These are phyloP conservation scores for Asparagopsis taxiformis DNA, from an alignment of 31 red algal species.

Conservation along the genomic window DNA sequence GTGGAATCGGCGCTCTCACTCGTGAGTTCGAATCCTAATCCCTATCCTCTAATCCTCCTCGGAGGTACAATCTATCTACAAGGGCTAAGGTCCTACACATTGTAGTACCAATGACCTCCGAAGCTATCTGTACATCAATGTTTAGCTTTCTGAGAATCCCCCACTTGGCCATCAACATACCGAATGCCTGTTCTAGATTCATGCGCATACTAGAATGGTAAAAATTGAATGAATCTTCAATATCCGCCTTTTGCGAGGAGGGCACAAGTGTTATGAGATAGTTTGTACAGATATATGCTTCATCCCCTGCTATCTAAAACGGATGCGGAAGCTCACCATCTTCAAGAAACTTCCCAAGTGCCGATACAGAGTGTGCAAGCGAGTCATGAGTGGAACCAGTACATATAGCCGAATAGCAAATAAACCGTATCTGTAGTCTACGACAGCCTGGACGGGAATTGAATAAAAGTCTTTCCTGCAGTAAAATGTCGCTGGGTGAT, in stretches of 20 bases:
- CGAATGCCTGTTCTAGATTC: constrained; percentile 4
- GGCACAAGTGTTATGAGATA: background rate
- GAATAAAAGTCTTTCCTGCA: constrained; percentile 10
- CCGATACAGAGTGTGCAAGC: background rate
- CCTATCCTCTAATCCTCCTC: too few species aligned
- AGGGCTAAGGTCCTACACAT: too few species aligned
- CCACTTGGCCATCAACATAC: background rate
- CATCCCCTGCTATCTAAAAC: constrained; percentile 10
- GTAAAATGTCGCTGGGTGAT: background rate
- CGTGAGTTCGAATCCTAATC: too few species aligned
- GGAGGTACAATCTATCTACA: too few species aligned
- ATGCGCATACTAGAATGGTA: constrained; percentile 2
- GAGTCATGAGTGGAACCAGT: constrained; percentile 16
- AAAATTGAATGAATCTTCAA: constrained; percentile 7
- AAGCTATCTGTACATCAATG: too few species aligned
- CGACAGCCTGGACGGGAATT: background rate
- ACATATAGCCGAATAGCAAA: background rate
- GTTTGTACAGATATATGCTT: constrained; percentile 18
- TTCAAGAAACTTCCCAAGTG: background rate
- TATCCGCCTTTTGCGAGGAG: background rate
- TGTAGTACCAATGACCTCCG: too few species aligned
- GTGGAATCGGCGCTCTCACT: too few species aligned
- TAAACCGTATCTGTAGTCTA: constrained; percentile 11
- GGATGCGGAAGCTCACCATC: background rate
- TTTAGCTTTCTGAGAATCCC: background rate